Conservation (phyloP, 371 early-diverging fungal species). For the Mucor circinelloides region DNA sequence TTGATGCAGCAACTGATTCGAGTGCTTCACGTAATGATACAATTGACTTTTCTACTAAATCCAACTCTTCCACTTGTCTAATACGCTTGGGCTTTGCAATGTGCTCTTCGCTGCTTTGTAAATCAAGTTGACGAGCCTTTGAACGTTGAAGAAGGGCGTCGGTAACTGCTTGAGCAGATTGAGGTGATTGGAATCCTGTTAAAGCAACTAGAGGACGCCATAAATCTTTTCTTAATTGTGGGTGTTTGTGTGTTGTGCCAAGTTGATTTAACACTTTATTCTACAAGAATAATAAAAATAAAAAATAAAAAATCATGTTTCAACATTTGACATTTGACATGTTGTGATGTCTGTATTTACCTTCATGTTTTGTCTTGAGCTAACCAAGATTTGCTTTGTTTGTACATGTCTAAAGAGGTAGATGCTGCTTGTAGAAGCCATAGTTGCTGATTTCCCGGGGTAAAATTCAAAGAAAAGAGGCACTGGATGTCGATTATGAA, state of each 20-base stretch:
- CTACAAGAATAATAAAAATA: constrained; percentile 32
- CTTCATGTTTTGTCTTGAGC: constrained; percentile 44
- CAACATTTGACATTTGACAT: not conserved
- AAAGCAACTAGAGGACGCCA: constrained; percentile 65
- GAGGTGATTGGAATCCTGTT: constrained; percentile 50
- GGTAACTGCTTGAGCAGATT: constrained; percentile 58
- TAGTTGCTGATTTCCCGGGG: not conserved
- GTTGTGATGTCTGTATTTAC: constrained; percentile 13
- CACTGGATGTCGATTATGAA: not conserved
- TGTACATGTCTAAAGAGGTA: constrained; percentile 65
- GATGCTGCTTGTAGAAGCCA: constrained; percentile 30
- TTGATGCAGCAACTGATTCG: constrained; percentile 26
- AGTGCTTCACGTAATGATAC: constrained; percentile 47
- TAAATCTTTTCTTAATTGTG: constrained; percentile 58
- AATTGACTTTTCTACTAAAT: constrained; percentile 43
- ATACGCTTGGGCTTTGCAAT: constrained; percentile 49
- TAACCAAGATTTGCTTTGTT: constrained; percentile 63
- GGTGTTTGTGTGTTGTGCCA: constrained; percentile 42
- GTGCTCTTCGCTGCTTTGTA: constrained; percentile 39
- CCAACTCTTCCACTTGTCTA: constrained; percentile 43
- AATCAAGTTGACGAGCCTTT: constrained; percentile 37
- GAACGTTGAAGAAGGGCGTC: constrained; percentile 62
- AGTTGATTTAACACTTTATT: constrained; percentile 38
- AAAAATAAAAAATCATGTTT: not conserved
- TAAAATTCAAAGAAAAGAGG: constrained; percentile 10